Evolutionary conservation across 164 flowering plant species (phyloP).

Genomic region (Nymphaea thermarum): DNA sequence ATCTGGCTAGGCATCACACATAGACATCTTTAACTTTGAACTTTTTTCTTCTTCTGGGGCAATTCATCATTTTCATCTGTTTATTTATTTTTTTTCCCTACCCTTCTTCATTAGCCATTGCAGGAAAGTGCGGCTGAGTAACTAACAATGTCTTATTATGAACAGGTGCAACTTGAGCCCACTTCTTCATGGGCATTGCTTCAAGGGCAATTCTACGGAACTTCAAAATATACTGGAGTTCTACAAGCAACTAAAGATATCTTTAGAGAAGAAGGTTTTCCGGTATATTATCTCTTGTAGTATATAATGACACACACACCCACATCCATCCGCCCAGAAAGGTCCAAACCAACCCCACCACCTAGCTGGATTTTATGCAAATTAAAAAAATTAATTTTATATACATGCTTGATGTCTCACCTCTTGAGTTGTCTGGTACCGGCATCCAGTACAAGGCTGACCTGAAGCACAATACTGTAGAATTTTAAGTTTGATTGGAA

Average conservation of each 20-base stretch:
- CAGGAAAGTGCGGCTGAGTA: background rate
- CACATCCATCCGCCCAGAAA: background rate
- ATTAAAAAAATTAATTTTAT: too few species aligned
- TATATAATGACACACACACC: background rate
- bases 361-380: background rate
- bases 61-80: background rate
- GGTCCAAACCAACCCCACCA: background rate
- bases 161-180: constrained; percentile 93
- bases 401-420: background rate
- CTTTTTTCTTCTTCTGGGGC: background rate
- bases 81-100: too few species aligned
- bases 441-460: too few species aligned
- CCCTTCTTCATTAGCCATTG: background rate
- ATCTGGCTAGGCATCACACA: background rate
- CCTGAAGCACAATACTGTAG: background rate
- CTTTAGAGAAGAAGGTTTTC: constrained; percentile 81
- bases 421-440: background rate
- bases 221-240: constrained; percentile 85
- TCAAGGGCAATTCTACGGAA: constrained; percentile 26
- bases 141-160: background rate
- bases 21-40: background rate
- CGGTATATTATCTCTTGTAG: constrained; percentile 25
- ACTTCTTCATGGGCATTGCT: constrained; percentile 69
- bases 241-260: constrained; percentile 84
- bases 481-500: background rate